Evolutionary conservation across 1,284 basidiomycete species (phyloP).

Genomic region (Phaffia rhodozyma): DNA sequence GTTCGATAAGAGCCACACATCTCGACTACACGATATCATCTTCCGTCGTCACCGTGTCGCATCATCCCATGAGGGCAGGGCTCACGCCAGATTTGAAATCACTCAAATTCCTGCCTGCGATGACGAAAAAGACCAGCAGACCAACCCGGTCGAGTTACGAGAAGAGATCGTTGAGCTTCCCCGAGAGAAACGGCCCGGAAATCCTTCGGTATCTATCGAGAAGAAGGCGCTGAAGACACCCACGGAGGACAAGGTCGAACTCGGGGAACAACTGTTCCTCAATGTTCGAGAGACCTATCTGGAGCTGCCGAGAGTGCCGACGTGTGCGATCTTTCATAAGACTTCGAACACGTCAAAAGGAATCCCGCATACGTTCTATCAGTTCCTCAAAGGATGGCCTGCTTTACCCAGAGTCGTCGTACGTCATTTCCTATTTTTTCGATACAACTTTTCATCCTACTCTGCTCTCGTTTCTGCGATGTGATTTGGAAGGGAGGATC

Average conservation of each 20-base stretch:
- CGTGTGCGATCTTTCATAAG: conserved; percentile 46
- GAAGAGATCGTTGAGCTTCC: too few species aligned
- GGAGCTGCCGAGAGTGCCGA: not conserved
- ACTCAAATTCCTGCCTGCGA: too few species aligned
- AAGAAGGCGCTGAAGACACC: too few species aligned
- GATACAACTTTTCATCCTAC: not conserved
- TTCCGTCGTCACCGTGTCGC: conserved; percentile 4
- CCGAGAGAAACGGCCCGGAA: too few species aligned
- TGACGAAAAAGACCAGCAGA: too few species aligned
- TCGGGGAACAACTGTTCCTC: conserved; percentile 23
- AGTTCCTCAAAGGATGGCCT: conserved; percentile 47
- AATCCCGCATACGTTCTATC: conserved; percentile 49
- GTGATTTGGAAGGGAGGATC: too few species aligned
- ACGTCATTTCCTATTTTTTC: conserved; percentile 21
- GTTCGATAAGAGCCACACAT: conserved; percentile 47
- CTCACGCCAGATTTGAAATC: not conserved
- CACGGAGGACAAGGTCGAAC: too few species aligned
- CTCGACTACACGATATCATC: conserved; percentile 46
- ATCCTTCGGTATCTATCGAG: too few species aligned
- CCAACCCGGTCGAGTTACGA: too few species aligned
- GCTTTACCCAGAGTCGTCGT: conserved; percentile 49
- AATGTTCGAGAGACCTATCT: not conserved
- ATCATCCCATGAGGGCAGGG: not conserved
- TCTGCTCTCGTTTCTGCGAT: too few species aligned
- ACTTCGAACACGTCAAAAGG: conserved; percentile 41